phyloP scores from a whole-genome alignment of 495 filamentous ascomycete species.

The Neurospora sp. region DNA sequence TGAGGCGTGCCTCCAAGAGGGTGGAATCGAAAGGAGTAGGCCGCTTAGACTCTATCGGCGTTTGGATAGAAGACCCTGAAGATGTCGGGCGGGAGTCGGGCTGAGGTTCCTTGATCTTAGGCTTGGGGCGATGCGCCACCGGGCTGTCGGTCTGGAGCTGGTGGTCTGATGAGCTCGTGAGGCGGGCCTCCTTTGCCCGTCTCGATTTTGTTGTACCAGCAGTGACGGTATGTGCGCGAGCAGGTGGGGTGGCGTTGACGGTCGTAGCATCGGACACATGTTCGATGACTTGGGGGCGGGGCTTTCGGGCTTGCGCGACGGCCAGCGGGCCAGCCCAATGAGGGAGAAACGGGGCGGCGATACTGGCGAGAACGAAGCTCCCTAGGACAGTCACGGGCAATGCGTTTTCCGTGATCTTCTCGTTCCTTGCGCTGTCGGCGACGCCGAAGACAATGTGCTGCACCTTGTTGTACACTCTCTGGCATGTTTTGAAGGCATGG shows the following conservation, averaged over 20 bases:
- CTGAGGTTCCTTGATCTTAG: conserved; percentile 7
- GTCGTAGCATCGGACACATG: conserved; percentile 31
- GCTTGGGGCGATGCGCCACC: conserved; percentile 18
- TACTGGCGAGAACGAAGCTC: conserved; percentile 57
- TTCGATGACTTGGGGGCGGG: conserved; percentile 36
- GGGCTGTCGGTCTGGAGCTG: conserved; percentile 11
- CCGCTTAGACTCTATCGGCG: neutral
- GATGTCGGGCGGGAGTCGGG: conserved; percentile 10
- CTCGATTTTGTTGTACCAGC: conserved; percentile 35
- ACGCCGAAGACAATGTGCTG: conserved; percentile 69
- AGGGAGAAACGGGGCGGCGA: conserved; percentile 43
- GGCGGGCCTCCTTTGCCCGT: conserved; percentile 33
- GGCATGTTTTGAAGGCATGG: conserved; percentile 60
- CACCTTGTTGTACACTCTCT: conserved; percentile 68
- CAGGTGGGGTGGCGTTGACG: conserved; percentile 41
- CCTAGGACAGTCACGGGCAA: conserved; percentile 61
- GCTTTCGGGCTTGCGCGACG: conserved; percentile 62
- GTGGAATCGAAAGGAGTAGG: conserved; percentile 2
- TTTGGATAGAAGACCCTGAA: conserved; percentile 5
- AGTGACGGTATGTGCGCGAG: conserved; percentile 54
- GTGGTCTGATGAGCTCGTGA: conserved; percentile 29
- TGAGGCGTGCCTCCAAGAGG: conserved; percentile 45
- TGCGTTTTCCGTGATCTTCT: conserved; percentile 66
- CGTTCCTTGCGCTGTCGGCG: conserved; percentile 47
- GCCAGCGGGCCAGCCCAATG: conserved; percentile 60